Evolutionary conservation across 495 filamentous ascomycete genomes (phyloP).

Genomic region (Daldinia grandis): DNA sequence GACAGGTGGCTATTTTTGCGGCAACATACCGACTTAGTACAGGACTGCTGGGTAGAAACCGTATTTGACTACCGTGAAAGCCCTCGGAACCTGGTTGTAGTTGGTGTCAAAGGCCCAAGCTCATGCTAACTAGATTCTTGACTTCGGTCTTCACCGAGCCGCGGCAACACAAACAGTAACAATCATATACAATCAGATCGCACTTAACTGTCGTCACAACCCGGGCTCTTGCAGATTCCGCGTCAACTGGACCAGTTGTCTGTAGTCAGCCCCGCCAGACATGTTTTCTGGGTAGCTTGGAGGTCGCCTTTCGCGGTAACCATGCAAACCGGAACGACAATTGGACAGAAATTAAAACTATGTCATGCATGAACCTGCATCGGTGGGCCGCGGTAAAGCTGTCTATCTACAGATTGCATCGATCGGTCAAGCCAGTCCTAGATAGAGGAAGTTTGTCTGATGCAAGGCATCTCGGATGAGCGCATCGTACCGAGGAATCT

Average conservation of each 20-base stretch:
- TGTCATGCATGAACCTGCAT: conserved; percentile 50
- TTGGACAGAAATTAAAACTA: conserved; percentile 37
- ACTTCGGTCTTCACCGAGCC: conserved; percentile 33
- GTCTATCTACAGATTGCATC: conserved; percentile 34
- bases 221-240: conserved; percentile 33
- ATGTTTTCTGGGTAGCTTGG: conserved; percentile 12
- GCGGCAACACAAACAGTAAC: conserved; percentile 15
- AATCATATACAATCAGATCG: conserved; percentile 11
- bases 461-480: conserved; percentile 23
- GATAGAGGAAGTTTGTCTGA: conserved; percentile 27
- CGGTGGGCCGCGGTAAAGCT: conserved; percentile 39
- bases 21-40: conserved; percentile 73
- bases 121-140: conserved; percentile 18
- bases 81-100: conserved; percentile 87
- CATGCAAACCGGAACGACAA: conserved; percentile 32
- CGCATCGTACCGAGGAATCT: conserved; percentile 29
- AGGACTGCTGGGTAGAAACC: conserved; percentile 86
- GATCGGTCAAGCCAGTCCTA: conserved; percentile 27
- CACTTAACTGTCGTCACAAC: conserved; percentile 24
- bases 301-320: conserved; percentile 30
- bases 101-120: conserved; percentile 75
- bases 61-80: conserved; percentile 92
- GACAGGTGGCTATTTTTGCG: conserved; percentile 90
- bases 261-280: conserved; percentile 27
- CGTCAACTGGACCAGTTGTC: conserved; percentile 34